Evolutionary conservation across 2,329 filamentous ascomycete genomes (phyloP).

Genomic region (Ophiocordyceps polyrhachis-furcata): DNA sequence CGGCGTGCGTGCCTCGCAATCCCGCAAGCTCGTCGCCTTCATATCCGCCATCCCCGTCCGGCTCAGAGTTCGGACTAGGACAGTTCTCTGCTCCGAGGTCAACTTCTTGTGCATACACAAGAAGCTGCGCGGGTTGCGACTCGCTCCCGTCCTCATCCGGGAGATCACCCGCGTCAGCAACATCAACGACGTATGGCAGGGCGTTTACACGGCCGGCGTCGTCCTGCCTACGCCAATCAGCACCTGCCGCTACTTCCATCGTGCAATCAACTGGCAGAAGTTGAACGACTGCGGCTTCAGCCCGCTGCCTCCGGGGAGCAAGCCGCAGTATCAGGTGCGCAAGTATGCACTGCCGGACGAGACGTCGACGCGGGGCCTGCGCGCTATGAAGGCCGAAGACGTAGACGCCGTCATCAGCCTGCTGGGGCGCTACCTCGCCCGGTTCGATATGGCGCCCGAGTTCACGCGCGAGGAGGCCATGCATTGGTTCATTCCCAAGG

Average conservation of each 20-base stretch:
- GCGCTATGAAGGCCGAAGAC: slow-evolving; percentile 65
- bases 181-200: slow-evolving; percentile 72
- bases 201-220: slow-evolving; percentile 85
- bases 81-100: slow-evolving; percentile 70
- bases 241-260: slow-evolving; percentile 90
- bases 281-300: slow-evolving; percentile 90
- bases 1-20: slow-evolving; percentile 69
- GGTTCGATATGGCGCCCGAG: slow-evolving; percentile 69
- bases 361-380: slow-evolving; percentile 56
- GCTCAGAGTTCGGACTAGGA: slow-evolving; percentile 59
- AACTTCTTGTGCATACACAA: slow-evolving; percentile 98
- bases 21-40: slow-evolving; percentile 79
- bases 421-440: slow-evolving; percentile 56
- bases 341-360: slow-evolving; percentile 67
- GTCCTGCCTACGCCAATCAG: slow-evolving; percentile 82
- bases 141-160: slow-evolving; percentile 89
- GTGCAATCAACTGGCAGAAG: slow-evolving; percentile 88
- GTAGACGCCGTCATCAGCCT: slow-evolving; percentile 56
- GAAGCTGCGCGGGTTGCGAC: slow-evolving; percentile 82
- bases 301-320: slow-evolving; percentile 65
- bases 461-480: slow-evolving; percentile 65
- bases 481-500: slow-evolving; percentile 69
- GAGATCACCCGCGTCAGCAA: slow-evolving; percentile 92
- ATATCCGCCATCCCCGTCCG: slow-evolving; percentile 84
- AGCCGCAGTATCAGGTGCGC: slow-evolving; percentile 66